Percentiles rank a stretch among this genome's conserved stretches.
These are phyloP conservation scores for Phytophthora sp. DNA, from an alignment of 352 stramenopile genomes.

Conservation along the genomic window DNA sequence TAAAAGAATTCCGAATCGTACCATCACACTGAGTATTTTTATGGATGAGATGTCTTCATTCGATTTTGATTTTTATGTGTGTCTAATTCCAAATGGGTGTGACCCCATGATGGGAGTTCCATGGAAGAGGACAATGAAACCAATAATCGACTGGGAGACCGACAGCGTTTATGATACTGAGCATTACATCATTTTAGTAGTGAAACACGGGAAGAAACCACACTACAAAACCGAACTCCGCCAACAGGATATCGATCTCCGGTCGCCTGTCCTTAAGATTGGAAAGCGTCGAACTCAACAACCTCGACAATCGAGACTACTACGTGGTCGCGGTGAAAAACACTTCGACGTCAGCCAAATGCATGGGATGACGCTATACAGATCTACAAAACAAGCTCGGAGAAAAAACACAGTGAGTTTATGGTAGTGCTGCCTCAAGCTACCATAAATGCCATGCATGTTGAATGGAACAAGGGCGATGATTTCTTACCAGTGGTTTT, in stretches of 20 bases:
- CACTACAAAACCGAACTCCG: neutral
- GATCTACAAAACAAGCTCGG: neutral
- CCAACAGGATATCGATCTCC: neutral
- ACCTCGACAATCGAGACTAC: neutral
- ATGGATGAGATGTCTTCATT: constrained; percentile 10
- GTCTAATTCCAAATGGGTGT: neutral
- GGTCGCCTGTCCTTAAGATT: neutral
- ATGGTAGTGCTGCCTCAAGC: neutral
- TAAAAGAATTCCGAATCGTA: neutral
- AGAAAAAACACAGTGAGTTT: neutral
- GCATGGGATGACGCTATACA: neutral
- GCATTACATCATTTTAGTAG: neutral
- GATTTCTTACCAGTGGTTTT: neutral
- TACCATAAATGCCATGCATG: neutral
- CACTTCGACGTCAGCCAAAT: neutral
- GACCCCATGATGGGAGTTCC: constrained; percentile 8
- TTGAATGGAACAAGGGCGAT: neutral
- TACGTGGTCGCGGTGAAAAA: neutral
- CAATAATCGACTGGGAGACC: neutral
- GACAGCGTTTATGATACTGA: constrained; percentile 8
- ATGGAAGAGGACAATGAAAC: constrained; percentile 6
- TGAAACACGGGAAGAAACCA: neutral
- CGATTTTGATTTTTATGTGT: constrained; percentile 8
- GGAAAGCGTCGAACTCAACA: neutral
- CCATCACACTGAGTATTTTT: neutral